These are phyloP conservation scores for Pleurotus ostreatus DNA, from an alignment of 768 basidiomycete species.

Conservation along the genomic window DNA sequence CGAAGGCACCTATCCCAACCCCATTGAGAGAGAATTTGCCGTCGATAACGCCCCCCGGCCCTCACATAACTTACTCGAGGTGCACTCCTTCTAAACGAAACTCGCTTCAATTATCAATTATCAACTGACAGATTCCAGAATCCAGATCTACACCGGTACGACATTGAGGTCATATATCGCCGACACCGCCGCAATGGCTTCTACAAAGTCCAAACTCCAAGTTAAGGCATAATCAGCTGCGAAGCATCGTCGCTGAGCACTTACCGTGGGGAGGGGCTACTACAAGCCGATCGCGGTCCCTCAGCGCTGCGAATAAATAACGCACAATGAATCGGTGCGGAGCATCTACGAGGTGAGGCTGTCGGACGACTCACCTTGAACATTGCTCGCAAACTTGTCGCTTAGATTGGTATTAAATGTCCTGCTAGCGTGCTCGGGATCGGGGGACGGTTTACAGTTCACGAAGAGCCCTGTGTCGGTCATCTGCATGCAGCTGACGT, in stretches of 20 bases:
- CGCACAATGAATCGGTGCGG: background rate
- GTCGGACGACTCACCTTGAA: background rate
- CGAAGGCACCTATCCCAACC: too few species aligned
- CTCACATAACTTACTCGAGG: too few species aligned
- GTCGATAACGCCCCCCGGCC: too few species aligned
- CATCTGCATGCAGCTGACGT: constrained; percentile 52
- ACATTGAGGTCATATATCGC: background rate
- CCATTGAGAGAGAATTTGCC: too few species aligned
- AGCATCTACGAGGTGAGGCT: background rate
- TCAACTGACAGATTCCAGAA: background rate
- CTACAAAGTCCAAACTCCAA: background rate
- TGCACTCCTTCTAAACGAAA: too few species aligned
- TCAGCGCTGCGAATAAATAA: background rate
- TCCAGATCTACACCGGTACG: background rate
- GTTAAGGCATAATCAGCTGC: background rate
- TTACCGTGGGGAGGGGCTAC: background rate
- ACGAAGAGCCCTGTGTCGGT: constrained; percentile 49
- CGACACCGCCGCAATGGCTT: background rate
- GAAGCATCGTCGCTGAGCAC: background rate
- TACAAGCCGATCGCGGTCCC: background rate
- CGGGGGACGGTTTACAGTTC: constrained; percentile 26
- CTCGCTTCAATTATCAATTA: too few species aligned
- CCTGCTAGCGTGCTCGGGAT: background rate
- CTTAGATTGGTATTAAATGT: too few species aligned
- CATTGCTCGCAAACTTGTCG: background rate